phyloP scores from a whole-genome alignment of 805 yeast genomes.

The Pichia kluyveri region DNA sequence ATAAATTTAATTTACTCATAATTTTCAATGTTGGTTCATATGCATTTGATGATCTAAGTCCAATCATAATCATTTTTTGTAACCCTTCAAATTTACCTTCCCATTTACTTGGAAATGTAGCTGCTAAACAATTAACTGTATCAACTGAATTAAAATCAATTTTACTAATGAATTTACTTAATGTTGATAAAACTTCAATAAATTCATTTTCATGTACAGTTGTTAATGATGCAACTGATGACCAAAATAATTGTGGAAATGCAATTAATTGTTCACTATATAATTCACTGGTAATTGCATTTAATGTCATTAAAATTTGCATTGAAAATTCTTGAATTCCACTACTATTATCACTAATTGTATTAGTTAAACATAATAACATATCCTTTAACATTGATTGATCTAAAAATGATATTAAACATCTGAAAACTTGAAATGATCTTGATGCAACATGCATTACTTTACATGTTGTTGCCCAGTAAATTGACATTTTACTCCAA shows the following conservation, averaged over 20 bases:
- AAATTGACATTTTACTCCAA: slow-evolving; percentile 78
- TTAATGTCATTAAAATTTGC: slow-evolving; percentile 94
- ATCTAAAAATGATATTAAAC: slow-evolving; percentile 72
- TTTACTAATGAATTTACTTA: slow-evolving; percentile 76
- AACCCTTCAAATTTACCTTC: slow-evolving; percentile 89
- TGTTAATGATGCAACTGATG: slow-evolving; percentile 81
- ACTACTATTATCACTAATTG: slow-evolving; percentile 78
- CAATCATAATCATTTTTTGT: slow-evolving; percentile 70
- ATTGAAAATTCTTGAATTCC: slow-evolving; percentile 96
- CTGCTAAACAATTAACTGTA: slow-evolving; percentile 70
- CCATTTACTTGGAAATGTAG: slow-evolving; percentile 93
- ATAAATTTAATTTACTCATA: slow-evolving; percentile 57
- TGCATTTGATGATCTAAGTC: slow-evolving; percentile 72
- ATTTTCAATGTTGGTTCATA: slow-evolving; percentile 70
- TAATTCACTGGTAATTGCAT: slow-evolving; percentile 83
- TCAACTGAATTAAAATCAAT: slow-evolving; percentile 81
- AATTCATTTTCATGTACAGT: slow-evolving; percentile 92
- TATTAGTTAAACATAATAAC: slow-evolving; percentile 87
- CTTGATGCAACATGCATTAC: slow-evolving; percentile 96
- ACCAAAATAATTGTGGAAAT: slow-evolving; percentile 94
- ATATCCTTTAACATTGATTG: slow-evolving; percentile 86
- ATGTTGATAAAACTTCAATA: slow-evolving; percentile 73
- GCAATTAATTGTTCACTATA: slow-evolving; percentile 70
- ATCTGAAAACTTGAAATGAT: slow-evolving; percentile 87
- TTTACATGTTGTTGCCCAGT: slow-evolving; percentile 97